phyloP scores from a whole-genome alignment of 208 protist species.

The Trypanosoma avium region DNA sequence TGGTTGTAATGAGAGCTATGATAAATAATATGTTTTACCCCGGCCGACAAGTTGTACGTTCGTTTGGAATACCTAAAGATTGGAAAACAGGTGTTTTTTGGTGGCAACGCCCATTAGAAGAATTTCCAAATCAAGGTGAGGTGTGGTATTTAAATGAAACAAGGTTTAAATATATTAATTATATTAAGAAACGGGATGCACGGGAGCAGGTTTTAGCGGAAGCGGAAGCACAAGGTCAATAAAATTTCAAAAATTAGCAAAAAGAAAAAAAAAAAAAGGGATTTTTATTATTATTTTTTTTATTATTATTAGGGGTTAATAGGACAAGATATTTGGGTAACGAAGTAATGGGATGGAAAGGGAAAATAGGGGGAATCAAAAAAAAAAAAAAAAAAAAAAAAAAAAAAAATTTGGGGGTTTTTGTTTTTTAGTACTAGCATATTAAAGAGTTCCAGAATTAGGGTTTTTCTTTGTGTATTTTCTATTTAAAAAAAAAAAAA shows the following conservation, averaged over 20 bases:
- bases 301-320: background rate
- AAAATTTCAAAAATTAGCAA: background rate
- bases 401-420: no score
- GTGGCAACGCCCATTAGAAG: slow-evolving; percentile 87
- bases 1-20: slow-evolving; percentile 65
- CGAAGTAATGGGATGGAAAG: no score
- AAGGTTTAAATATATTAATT: slow-evolving; percentile 81
- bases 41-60: slow-evolving; percentile 60
- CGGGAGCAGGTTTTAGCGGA: slow-evolving; percentile 51
- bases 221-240: background rate
- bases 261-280: background rate
- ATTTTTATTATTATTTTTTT: background rate
- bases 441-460: no score
- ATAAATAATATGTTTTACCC: slow-evolving; percentile 87
- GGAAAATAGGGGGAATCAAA: no score
- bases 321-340: no score
- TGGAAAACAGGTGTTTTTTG: slow-evolving; percentile 74
- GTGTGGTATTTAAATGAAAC: slow-evolving; percentile 78
- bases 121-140: slow-evolving; percentile 83
- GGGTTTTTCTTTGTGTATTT: no score
- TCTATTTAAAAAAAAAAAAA: background rate
- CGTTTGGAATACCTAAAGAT: slow-evolving; percentile 76
- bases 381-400: no score
- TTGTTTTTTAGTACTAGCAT: no score
- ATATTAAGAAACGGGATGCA: slow-evolving; percentile 78